Evolutionary conservation across 768 basidiomycete species (phyloP), one percentile per base, ranked within the genome.

Genomic region (Auriscalpium microsporum): DNA sequence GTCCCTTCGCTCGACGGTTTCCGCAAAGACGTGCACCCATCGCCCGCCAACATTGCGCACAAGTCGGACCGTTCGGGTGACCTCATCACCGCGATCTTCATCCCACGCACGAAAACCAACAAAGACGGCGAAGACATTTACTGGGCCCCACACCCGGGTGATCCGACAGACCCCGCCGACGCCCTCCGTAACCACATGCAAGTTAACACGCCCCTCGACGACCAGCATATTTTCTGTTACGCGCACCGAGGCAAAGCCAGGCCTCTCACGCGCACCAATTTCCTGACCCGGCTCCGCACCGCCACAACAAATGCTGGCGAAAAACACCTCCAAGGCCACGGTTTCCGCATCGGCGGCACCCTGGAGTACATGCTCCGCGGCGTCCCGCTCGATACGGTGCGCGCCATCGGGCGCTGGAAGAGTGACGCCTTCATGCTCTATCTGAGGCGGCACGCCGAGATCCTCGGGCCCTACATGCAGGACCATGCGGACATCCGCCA

Each of bases 181-280:
- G 64, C 67, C 0, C 55, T 72, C 0, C 14, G 28, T 1, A 65
- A 67, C 45, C 72, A 74, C 40, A 28, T 72, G 19, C 7, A 0
- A 0, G 49, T 74, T 17, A 75, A 74, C 58, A 38, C 56, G 3
- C 69, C 71, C 0, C 58, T 61, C 0, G 48, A 46, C 0, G 28
- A 62, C 1, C 48, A 23, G 4, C 69, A 62, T n/a, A 65, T 74
- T 0, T 75, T 73, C 50, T 45, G 69, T 0, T 73, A 71, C 58
- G 19, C 21, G 1, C 36, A 54, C 47, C 19, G n/a, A 2, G 11
- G 14, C 13, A 23, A 21, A n/a, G 33, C 34, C 4, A 10, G 55
- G 1, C 63, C 71, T 0, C 68, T 74, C 19, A 72, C 69, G 3
- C 61, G 63, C 14, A 1, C 21, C 0, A 62, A 60, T 21, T 69